Evolutionary conservation across 177 flowering plant genomes (phyloP).

Genomic region (Vitis hybrid): DNA sequence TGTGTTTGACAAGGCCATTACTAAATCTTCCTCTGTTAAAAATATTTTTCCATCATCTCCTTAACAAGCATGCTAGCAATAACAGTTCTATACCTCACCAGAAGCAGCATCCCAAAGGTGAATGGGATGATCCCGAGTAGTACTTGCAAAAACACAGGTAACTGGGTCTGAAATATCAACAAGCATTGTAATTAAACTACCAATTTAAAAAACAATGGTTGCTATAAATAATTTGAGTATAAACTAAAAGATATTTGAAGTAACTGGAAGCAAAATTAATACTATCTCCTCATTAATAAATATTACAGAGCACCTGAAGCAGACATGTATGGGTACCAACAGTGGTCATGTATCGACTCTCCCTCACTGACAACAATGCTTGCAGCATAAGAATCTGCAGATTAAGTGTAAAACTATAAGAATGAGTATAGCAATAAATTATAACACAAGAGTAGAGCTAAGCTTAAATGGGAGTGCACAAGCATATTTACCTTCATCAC

Average conservation of each 20-base stretch:
- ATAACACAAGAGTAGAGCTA: not conserved
- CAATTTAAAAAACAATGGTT: not conserved
- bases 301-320: slow-evolving; percentile 60
- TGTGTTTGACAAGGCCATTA: not conserved
- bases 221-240: not conserved
- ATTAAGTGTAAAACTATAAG: slow-evolving; percentile 1
- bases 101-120: slow-evolving; percentile 95
- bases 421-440: not conserved
- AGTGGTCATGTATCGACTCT: slow-evolving; percentile 88
- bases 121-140: slow-evolving; percentile 95
- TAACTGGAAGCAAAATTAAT: not conserved
- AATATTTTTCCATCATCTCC: not conserved
- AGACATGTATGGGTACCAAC: slow-evolving; percentile 97
- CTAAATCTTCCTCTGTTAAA: not conserved
- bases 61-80: not conserved
- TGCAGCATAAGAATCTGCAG: slow-evolving; percentile 77
- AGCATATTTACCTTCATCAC: slow-evolving; percentile 44
- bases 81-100: slow-evolving; percentile 63
- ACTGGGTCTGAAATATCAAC: slow-evolving; percentile 61
- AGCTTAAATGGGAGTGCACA: not conserved
- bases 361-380: slow-evolving; percentile 68
- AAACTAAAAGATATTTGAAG: not conserved
- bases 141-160: slow-evolving; percentile 83
- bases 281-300: slow-evolving; percentile 1
- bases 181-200: slow-evolving; percentile 11